phyloP scores from a whole-genome alignment of 169 alveolate genomes.

The Plasmodium yoelii region DNA sequence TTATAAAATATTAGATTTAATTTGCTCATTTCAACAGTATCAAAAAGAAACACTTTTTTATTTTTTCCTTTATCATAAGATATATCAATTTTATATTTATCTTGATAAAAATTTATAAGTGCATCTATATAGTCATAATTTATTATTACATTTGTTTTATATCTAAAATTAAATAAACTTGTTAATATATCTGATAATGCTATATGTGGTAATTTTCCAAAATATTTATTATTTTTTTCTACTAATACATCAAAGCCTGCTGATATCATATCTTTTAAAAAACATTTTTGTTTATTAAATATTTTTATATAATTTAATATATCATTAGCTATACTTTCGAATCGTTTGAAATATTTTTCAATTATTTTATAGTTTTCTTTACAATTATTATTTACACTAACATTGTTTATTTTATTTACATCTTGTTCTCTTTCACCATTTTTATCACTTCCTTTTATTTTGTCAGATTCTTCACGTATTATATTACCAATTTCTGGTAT shows the following conservation, averaged over 20 bases:
- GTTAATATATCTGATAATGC: conserved; percentile 60
- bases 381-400: not conserved
- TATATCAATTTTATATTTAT: conserved; percentile 39
- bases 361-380: conserved; percentile 12
- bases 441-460: conserved; percentile 6
- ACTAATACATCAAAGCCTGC: conserved; percentile 74
- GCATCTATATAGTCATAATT: conserved; percentile 53
- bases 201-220: conserved; percentile 32
- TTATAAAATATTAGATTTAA: conserved; percentile 30
- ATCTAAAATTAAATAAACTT: conserved; percentile 53
- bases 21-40: conserved; percentile 52
- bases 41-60: conserved; percentile 49
- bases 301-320: conserved; percentile 63
- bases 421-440: conserved; percentile 13
- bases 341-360: conserved; percentile 35
- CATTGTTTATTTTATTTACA: not conserved
- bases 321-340: conserved; percentile 39
- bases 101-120: conserved; percentile 34
- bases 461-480: not conserved
- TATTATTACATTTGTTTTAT: conserved; percentile 41
- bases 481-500: not conserved
- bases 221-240: conserved; percentile 46
- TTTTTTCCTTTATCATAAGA: conserved; percentile 49
- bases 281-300: conserved; percentile 43
- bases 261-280: conserved; percentile 55